Evolutionary conservation across 1,284 basidiomycete genomes (phyloP).

Genomic region (Rhodotorula glutinis): DNA sequence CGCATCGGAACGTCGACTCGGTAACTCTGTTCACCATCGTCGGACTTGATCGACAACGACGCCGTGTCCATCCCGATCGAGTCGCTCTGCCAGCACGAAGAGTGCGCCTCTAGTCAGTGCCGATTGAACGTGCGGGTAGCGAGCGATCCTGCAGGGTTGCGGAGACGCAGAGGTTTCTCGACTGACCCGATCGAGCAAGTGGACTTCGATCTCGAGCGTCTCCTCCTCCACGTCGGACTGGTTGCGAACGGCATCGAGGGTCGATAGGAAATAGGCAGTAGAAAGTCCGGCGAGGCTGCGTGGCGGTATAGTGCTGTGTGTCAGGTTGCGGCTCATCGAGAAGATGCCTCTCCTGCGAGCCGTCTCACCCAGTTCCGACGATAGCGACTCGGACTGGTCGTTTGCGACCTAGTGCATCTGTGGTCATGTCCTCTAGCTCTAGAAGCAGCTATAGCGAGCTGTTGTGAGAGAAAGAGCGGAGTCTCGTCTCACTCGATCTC

Average conservation of each 20-base stretch:
- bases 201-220: slow-evolving; percentile 60
- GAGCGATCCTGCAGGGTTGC: too few species aligned
- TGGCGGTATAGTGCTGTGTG: background rate
- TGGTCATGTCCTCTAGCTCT: too few species aligned
- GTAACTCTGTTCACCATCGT: slow-evolving; percentile 37
- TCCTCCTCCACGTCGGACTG: slow-evolving; percentile 35
- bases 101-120: too few species aligned
- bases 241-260: slow-evolving; percentile 33
- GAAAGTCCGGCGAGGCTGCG: slow-evolving; percentile 62
- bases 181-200: slow-evolving; percentile 68
- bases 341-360: too few species aligned
- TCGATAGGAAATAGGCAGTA: slow-evolving; percentile 60
- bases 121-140: too few species aligned
- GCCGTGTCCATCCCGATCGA: slow-evolving; percentile 35
- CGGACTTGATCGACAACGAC: slow-evolving; percentile 24
- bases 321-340: background rate
- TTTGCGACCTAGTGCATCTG: too few species aligned
- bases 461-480: too few species aligned
- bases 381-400: slow-evolving; percentile 22
- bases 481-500: too few species aligned
- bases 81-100: slow-evolving; percentile 29
- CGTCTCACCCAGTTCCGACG: slow-evolving; percentile 30
- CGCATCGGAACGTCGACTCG: slow-evolving; percentile 72
- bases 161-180: too few species aligned
- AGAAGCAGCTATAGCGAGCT: too few species aligned